These are phyloP conservation scores for Colletotrichum sansevieriae DNA, from an alignment of 2,329 filamentous ascomycete species.

Conservation along the genomic window DNA sequence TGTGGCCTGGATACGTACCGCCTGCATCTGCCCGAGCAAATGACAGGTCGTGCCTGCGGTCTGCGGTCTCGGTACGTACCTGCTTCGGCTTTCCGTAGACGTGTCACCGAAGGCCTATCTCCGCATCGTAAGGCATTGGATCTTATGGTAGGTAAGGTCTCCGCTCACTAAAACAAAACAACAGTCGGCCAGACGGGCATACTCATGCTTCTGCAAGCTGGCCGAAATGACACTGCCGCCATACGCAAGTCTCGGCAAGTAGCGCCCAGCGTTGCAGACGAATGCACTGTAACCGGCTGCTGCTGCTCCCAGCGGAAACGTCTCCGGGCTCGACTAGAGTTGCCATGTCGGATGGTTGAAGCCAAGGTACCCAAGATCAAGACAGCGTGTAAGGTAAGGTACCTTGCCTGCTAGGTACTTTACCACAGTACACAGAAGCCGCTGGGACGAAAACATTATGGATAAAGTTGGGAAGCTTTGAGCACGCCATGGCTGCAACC, in stretches of 20 bases:
- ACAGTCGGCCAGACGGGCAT: not conserved
- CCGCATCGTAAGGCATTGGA: conserved; percentile 17
- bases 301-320: conserved; percentile 4
- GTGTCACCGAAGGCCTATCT: conserved; percentile 39
- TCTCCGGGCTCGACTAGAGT: conserved; percentile 28
- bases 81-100: conserved; percentile 36
- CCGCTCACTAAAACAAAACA: conserved; percentile 4
- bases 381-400: too few species aligned
- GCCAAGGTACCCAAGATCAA: not conserved
- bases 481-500: conserved; percentile 34
- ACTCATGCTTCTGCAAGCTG: conserved; percentile 5
- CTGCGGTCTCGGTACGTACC: conserved; percentile 24
- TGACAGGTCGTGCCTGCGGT: conserved; percentile 9
- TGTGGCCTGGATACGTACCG: conserved; percentile 14
- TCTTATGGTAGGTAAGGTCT: too few species aligned
- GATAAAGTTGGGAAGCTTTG: conserved; percentile 6
- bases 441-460: conserved; percentile 1
- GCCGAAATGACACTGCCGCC: conserved; percentile 10
- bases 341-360: conserved; percentile 12
- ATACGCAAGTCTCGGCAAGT: too few species aligned
- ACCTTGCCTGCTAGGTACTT: not conserved
- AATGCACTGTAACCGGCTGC: conserved; percentile 13
- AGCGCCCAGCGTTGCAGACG: not conserved
- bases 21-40: not conserved
- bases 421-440: not conserved